A percentile compares a stretch with the other conserved stretches of the same genome.
phyloP scores from a whole-genome alignment of 2,329 filamentous ascomycete species.

The Trichoderma gracile region DNA sequence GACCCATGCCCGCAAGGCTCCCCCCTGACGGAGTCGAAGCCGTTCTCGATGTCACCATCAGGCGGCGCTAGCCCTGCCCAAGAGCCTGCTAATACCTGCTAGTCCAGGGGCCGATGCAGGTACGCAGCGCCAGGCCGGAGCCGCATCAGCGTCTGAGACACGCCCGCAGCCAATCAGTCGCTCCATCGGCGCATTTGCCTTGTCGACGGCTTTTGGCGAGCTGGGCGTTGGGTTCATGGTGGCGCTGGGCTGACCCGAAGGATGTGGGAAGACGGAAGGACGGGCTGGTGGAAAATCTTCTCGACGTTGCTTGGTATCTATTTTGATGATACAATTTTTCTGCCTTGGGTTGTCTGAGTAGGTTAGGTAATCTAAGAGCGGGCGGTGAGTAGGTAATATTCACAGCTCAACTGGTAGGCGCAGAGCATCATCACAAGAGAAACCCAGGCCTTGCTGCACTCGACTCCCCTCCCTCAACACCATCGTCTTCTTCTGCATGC shows the following conservation, averaged over 20 bases:
- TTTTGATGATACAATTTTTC: no score
- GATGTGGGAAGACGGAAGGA: background rate
- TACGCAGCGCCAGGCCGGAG: constrained; percentile 28
- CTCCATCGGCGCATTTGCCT: constrained; percentile 15
- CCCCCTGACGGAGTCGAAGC: constrained; percentile 15
- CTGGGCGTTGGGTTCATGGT: background rate
- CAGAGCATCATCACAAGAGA: background rate
- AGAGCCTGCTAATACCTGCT: constrained; percentile 3
- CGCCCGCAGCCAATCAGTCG: constrained; percentile 36
- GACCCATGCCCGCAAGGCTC: background rate
- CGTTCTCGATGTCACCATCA: constrained; percentile 10
- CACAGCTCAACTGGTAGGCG: no score
- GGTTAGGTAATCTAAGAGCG: no score
- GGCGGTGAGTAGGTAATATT: no score
- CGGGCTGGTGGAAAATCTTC: background rate
- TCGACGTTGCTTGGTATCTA: background rate
- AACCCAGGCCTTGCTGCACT: background rate
- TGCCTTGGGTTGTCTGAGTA: no score
- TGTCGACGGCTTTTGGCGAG: background rate
- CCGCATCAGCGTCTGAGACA: constrained; percentile 37
- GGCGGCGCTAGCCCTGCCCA: background rate
- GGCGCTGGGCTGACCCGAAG: background rate
- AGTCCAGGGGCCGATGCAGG: constrained; percentile 31
- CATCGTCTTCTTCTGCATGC: background rate
- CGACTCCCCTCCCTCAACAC: background rate